A percentile compares a stretch with the other conserved stretches of the same genome.
These are phyloP conservation scores for Cladorrhinum sp. DNA, from an alignment of 2,329 filamentous ascomycete genomes.

Conservation along the genomic window DNA sequence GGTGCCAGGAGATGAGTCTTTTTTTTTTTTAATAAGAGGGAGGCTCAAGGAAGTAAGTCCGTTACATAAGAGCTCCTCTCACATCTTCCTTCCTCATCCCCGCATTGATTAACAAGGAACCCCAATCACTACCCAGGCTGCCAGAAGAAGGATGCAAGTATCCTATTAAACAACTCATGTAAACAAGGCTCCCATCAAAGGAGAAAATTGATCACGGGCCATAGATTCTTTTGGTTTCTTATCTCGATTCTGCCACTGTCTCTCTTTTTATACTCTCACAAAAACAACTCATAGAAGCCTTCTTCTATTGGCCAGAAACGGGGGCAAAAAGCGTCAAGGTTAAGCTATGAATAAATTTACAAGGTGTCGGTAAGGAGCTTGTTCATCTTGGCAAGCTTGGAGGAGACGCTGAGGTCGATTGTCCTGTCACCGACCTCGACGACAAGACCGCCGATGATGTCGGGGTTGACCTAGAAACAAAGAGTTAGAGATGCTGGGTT, in stretches of 20 bases:
- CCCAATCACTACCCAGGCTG: too few relatives aligned
- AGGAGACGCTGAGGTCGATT: conserved; percentile 93
- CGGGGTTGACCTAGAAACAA: conserved; percentile 72
- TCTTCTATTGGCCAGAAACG: not conserved
- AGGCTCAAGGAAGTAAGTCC: too few relatives aligned
- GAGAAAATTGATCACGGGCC: too few relatives aligned
- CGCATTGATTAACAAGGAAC: too few relatives aligned
- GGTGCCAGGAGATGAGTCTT: too few relatives aligned
- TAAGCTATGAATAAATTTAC: conserved; percentile 58
- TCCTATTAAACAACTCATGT: too few relatives aligned
- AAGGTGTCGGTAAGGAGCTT: conserved; percentile 95
- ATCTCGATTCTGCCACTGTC: not conserved
- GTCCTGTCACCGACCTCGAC: conserved; percentile 97
- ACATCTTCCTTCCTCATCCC: too few relatives aligned
- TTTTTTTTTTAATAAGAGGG: too few relatives aligned
- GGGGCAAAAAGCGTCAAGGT: not conserved
- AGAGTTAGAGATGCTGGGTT: not conserved
- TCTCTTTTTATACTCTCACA: not conserved
- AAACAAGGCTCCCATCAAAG: too few relatives aligned
- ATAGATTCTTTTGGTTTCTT: conserved; percentile 1
- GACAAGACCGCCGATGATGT: conserved; percentile 88
- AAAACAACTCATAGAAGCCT: conserved; percentile 6
- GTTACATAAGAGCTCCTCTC: too few relatives aligned
- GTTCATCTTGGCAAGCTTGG: conserved; percentile 97
- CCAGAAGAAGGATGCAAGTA: too few relatives aligned